Evolutionary conservation across 2,329 filamentous ascomycete species (phyloP).

Genomic region (Phialophora verrucosa): DNA sequence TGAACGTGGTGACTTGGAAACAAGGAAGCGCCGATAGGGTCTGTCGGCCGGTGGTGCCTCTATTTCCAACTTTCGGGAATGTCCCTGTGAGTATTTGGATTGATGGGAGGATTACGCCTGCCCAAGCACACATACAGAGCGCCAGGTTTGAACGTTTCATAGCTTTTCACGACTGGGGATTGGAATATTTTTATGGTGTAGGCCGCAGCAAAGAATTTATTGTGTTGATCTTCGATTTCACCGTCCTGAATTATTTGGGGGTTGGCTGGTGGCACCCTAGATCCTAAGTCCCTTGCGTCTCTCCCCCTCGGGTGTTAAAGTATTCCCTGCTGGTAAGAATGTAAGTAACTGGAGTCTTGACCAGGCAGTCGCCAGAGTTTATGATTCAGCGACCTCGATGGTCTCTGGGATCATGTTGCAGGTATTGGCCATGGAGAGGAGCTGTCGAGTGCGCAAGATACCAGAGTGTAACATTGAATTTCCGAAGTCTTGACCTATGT

Average conservation of each 20-base stretch:
- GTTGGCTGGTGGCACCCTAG: neutral
- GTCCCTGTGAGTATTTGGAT: neutral
- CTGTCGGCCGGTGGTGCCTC: no score
- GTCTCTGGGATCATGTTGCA: neutral
- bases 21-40: neutral
- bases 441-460: neutral
- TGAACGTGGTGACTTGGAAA: neutral
- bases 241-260: neutral
- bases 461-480: neutral
- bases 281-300: neutral
- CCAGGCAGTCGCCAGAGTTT: neutral
- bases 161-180: neutral
- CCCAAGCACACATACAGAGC: neutral
- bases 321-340: neutral
- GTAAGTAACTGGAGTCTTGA: neutral
- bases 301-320: neutral
- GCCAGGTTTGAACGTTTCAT: neutral
- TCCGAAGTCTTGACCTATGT: conserved; percentile 3
- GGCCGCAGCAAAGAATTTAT: neutral
- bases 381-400: neutral
- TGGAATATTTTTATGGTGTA: neutral
- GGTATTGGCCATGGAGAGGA: neutral
- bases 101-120: neutral
- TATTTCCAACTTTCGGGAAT: neutral
- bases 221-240: neutral